phyloP scores from a whole-genome alignment of 2,329 filamentous ascomycete species.

The Fusarium citri region DNA sequence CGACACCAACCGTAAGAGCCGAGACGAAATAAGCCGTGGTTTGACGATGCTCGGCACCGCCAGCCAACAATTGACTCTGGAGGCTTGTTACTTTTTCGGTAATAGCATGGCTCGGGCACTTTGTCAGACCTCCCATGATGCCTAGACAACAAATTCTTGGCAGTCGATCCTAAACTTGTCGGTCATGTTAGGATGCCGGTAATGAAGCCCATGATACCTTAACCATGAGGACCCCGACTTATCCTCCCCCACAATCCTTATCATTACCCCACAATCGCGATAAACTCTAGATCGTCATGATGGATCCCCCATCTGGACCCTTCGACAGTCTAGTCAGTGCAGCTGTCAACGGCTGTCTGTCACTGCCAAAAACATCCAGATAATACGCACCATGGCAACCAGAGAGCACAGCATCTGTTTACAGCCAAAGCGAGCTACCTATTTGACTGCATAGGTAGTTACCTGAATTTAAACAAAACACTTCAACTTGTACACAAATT shows the following conservation, averaged over 20 bases:
- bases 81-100: neutral
- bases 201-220: slow-evolving; percentile 5
- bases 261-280: slow-evolving; percentile 40
- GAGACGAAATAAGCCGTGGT: slow-evolving; percentile 45
- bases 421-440: neutral
- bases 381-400: slow-evolving; percentile 8
- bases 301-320: slow-evolving; percentile 8
- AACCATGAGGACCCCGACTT: slow-evolving; percentile 14
- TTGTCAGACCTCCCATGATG: neutral
- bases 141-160: neutral
- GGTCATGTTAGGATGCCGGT: neutral
- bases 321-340: neutral
- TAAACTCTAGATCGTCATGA: slow-evolving; percentile 30
- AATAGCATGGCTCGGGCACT: neutral
- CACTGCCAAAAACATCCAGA: slow-evolving; percentile 4
- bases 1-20: slow-evolving; percentile 49
- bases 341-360: slow-evolving; percentile 20
- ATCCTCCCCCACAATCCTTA: slow-evolving; percentile 39
- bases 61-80: slow-evolving; percentile 15
- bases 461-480: neutral
- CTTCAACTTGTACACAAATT: neutral
- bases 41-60: slow-evolving; percentile 42
- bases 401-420: neutral
- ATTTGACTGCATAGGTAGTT: neutral
- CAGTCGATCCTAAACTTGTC: neutral